Conservation (phyloP, 768 basidiomycete genomes). For the Amanita exitialis region DNA sequence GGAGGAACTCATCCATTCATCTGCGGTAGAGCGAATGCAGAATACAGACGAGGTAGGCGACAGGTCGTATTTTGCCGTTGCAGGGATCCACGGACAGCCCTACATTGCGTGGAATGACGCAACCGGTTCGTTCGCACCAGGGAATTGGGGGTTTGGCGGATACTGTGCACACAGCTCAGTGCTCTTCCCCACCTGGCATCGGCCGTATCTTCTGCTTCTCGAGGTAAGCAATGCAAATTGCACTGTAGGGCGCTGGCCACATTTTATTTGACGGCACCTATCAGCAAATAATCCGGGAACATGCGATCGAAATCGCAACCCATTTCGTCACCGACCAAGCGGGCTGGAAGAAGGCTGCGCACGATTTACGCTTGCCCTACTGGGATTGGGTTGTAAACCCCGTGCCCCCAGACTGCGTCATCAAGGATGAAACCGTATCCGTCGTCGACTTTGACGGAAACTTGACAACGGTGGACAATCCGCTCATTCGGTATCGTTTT, state of each 20-base stretch:
- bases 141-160: slow-evolving; percentile 22
- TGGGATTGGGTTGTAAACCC: slow-evolving; percentile 41
- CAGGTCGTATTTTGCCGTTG: slow-evolving; percentile 33
- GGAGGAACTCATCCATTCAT: neutral
- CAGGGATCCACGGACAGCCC: slow-evolving; percentile 44
- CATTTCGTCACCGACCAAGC: slow-evolving; percentile 23
- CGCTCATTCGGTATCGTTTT: slow-evolving; percentile 20
- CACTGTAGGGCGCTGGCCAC: neutral
- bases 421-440: slow-evolving; percentile 15
- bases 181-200: slow-evolving; percentile 40
- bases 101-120: slow-evolving; percentile 33
- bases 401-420: slow-evolving; percentile 28
- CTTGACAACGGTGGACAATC: slow-evolving; percentile 20
- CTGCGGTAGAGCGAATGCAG: neutral
- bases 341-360: slow-evolving; percentile 23
- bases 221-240: slow-evolving; percentile 25
- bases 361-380: slow-evolving; percentile 30
- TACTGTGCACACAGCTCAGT: slow-evolving; percentile 46
- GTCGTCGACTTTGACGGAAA: slow-evolving; percentile 21
- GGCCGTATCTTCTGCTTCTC: slow-evolving; percentile 38
- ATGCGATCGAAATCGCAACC: slow-evolving; percentile 29
- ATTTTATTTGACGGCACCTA: neutral
- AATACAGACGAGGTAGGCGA: slow-evolving; percentile 8
- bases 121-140: slow-evolving; percentile 15
- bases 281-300: slow-evolving; percentile 37